phyloP scores from a whole-genome alignment of 768 basidiomycete species.

The Podaxis rugospora region DNA sequence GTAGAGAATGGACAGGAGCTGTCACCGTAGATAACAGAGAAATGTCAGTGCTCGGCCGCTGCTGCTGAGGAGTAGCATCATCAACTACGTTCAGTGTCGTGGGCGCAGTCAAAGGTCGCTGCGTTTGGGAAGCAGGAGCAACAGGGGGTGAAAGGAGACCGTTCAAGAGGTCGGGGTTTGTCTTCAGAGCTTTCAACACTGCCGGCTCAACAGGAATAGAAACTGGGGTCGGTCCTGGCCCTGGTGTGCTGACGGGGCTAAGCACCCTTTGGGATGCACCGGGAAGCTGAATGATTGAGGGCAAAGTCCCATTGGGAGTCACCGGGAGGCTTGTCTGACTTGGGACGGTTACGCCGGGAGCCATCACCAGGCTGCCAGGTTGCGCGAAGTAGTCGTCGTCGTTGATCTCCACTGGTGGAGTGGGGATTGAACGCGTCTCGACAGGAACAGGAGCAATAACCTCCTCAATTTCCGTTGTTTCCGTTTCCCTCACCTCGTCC shows the following conservation, averaged over 20 bases:
- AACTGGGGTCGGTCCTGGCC: conserved; percentile 16
- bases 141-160: not conserved
- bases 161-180: not conserved
- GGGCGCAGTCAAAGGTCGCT: not conserved
- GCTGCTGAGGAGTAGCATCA: not conserved
- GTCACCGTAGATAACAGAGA: not conserved
- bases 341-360: conserved; percentile 17
- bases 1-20: not conserved
- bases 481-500: not conserved
- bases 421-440: not conserved
- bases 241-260: conserved; percentile 20
- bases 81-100: not conserved
- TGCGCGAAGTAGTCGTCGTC: conserved; percentile 8
- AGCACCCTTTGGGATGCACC: conserved; percentile 18
- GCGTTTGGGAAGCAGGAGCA: not conserved
- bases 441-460: not conserved
- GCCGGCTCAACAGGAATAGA: conserved; percentile 20
- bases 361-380: conserved; percentile 1
- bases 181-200: conserved; percentile 19
- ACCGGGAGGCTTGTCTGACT: conserved; percentile 26
- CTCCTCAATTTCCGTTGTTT: not conserved
- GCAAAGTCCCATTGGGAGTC: conserved; percentile 12
- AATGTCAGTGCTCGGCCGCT: not conserved
- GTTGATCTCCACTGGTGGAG: not conserved
- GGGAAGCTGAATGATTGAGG: conserved; percentile 17